Evolutionary conservation across 2,329 filamentous ascomycete species (phyloP).

Genomic region (Arthroderma sp.): DNA sequence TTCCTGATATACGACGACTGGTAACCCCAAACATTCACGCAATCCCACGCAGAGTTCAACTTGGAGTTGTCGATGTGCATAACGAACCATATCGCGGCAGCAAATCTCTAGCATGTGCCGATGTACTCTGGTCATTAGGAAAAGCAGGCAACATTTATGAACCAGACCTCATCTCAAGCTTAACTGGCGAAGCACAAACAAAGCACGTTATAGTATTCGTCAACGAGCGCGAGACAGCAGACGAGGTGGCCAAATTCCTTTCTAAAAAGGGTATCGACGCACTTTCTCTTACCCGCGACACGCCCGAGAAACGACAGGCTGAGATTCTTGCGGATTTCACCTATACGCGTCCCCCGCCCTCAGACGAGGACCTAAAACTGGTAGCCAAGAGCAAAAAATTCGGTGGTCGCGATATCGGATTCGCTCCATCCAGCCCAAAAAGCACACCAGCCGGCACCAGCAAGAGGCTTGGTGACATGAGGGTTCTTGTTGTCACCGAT

Average conservation of each 20-base stretch:
- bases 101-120: conserved; percentile 83
- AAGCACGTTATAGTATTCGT: conserved; percentile 92
- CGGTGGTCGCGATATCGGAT: conserved; percentile 10
- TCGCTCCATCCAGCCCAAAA: conserved; percentile 7
- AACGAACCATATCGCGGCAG: conserved; percentile 90
- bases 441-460: conserved; percentile 2
- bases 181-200: conserved; percentile 40
- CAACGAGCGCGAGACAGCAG: conserved; percentile 83
- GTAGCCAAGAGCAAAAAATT: conserved; percentile 9
- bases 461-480: conserved; percentile 46
- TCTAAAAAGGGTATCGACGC: conserved; percentile 78
- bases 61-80: conserved; percentile 83
- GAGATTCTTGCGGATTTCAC: conserved; percentile 69
- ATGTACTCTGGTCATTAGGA: conserved; percentile 87
- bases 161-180: conserved; percentile 19
- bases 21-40: conserved; percentile 94
- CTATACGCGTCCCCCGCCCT: conserved; percentile 22
- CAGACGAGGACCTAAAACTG: conserved; percentile 13
- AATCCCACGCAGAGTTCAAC: conserved; percentile 84
- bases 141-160: conserved; percentile 49
- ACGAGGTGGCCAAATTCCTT: conserved; percentile 67
- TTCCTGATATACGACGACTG: conserved; percentile 70
- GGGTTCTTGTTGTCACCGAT: conserved; percentile 89
- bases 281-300: conserved; percentile 71
- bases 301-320: conserved; percentile 59